Evolutionary conservation across 352 stramenopile species (phyloP).

Genomic region (Phytophthora tentaculata): DNA sequence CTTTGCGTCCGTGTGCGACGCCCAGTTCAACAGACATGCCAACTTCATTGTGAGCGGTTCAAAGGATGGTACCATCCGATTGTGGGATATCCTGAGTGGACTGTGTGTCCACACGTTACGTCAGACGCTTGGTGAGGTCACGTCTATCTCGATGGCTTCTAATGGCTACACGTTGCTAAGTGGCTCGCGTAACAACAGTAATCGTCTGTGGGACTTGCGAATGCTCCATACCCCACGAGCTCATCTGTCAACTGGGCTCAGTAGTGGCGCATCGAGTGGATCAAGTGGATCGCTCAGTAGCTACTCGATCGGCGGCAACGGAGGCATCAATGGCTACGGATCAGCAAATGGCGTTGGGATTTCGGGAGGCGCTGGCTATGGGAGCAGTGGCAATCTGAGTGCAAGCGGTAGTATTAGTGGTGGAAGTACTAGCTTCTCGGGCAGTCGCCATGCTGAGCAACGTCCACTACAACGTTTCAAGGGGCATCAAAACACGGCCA

Average conservation of each 20-base stretch:
- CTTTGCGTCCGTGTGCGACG: conserved; percentile 83
- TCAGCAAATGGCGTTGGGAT: conserved; percentile 29
- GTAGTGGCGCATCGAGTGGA: conserved; percentile 28
- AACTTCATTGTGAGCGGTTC: conserved; percentile 89
- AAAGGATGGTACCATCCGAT: conserved; percentile 85
- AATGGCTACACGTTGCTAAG: conserved; percentile 84
- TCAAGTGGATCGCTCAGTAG: conserved; percentile 39
- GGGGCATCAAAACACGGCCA: conserved; percentile 89
- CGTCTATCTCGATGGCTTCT: conserved; percentile 82
- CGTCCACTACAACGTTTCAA: conserved; percentile 88
- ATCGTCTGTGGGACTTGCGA: conserved; percentile 88
- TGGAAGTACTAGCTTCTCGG: conserved; percentile 32
- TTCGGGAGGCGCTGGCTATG: conserved; percentile 23
- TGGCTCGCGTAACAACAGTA: conserved; percentile 89
- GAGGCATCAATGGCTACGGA: conserved; percentile 27
- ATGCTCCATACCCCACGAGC: conserved; percentile 80
- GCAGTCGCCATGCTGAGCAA: conserved; percentile 53
- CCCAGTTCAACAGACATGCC: conserved; percentile 88
- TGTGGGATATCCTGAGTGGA: conserved; percentile 90
- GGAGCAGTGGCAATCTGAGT: conserved; percentile 37
- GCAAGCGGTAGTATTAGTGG: conserved; percentile 27
- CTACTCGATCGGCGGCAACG: conserved; percentile 23
- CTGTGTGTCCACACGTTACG: conserved; percentile 87
- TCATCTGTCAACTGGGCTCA: conserved; percentile 52
- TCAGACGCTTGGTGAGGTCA: conserved; percentile 88